These are phyloP conservation scores for Neophaeococcomyces mojaviensis DNA, from an alignment of 2,329 filamentous ascomycete species.

Conservation along the genomic window DNA sequence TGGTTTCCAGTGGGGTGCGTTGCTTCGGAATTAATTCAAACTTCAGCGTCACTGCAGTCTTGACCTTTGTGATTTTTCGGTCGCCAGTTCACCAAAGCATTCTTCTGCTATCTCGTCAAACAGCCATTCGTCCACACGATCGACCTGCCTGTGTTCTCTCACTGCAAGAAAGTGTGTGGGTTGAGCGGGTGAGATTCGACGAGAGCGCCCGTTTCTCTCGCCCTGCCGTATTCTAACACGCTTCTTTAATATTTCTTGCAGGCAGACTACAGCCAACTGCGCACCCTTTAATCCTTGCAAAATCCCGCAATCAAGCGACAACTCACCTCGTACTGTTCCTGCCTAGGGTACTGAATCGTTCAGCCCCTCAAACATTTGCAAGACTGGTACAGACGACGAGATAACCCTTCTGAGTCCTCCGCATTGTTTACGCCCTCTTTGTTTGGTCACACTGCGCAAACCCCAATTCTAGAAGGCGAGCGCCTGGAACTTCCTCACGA, in stretches of 20 bases:
- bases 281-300: conserved; percentile 7
- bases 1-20: neutral
- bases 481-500: no score
- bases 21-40: neutral
- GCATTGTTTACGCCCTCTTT: no score
- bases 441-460: no score
- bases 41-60: no score
- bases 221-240: neutral
- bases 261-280: conserved; percentile 1
- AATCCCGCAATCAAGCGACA: conserved; percentile 6
- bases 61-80: conserved; percentile 1
- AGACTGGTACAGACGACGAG: neutral
- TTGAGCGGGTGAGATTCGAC: neutral
- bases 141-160: neutral
- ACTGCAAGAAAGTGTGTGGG: conserved; percentile 1
- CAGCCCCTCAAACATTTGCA: neutral
- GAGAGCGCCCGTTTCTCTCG: neutral
- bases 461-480: no score
- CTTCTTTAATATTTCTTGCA: neutral
- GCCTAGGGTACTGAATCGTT: neutral
- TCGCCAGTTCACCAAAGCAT: neutral
- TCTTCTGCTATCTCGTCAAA: conserved; percentile 1
- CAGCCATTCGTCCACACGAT: conserved; percentile 4
- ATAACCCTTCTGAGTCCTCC: no score
- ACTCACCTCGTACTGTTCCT: neutral